phyloP scores from a whole-genome alignment of 2,329 filamentous ascomycete species.

The Sporothrix euskadiensis region DNA sequence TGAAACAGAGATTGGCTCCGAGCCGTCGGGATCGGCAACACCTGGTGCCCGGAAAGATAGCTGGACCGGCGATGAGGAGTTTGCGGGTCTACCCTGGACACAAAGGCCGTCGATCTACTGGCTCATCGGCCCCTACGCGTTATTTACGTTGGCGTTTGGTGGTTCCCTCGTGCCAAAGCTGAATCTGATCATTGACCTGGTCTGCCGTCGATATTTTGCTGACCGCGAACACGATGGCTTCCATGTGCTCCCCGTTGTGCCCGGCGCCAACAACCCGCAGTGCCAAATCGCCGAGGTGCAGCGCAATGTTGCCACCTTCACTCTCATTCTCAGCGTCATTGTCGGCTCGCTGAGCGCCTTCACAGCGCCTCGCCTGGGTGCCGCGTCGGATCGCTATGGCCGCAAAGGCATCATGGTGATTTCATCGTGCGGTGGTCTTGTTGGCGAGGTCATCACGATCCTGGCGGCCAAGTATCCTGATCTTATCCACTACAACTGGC shows the following conservation, averaged over 20 bases:
- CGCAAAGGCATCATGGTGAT: conserved; percentile 72
- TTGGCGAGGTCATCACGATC: conserved; percentile 75
- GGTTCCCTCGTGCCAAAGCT: conserved; percentile 82
- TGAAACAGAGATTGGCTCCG: not conserved
- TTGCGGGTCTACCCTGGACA: conserved; percentile 62
- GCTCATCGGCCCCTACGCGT: conserved; percentile 75
- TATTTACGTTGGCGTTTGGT: conserved; percentile 85
- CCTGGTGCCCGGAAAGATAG: conserved; percentile 31
- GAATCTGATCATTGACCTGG: conserved; percentile 79
- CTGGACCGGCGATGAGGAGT: conserved; percentile 59
- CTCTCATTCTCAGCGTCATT: conserved; percentile 71
- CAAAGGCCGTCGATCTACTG: conserved; percentile 70
- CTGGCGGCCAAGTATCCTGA: conserved; percentile 75
- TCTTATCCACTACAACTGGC: conserved; percentile 70
- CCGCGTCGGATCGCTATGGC: conserved; percentile 83
- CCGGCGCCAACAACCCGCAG: conserved; percentile 72
- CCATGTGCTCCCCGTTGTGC: conserved; percentile 62
- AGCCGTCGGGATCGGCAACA: not conserved
- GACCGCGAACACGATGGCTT: conserved; percentile 63
- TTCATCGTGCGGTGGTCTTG: conserved; percentile 71
- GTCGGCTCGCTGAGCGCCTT: conserved; percentile 77
- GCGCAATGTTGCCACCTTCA: conserved; percentile 73
- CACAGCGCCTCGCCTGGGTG: conserved; percentile 77
- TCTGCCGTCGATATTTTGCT: conserved; percentile 80
- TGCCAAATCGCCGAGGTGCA: conserved; percentile 76